A percentile compares a stretch with the other conserved stretches of the same genome.
Evolutionary conservation across 164 flowering plant species (phyloP).

Genomic region (Nelumbo lutea): DNA sequence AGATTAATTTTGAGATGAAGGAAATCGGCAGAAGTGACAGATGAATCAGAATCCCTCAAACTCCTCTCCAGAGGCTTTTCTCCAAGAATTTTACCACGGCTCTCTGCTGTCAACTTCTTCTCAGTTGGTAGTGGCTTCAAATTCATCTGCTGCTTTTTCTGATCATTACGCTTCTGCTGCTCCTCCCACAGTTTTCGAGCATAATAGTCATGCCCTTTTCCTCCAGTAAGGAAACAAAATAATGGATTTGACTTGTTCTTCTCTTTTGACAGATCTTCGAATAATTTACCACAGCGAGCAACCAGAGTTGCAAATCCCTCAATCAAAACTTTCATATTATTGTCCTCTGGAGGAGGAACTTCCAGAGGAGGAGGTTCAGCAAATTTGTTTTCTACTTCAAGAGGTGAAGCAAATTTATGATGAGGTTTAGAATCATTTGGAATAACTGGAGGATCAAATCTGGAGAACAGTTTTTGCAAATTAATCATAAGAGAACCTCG

Average conservation of each 20-base stretch:
- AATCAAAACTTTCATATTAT: slow-evolving; percentile 57
- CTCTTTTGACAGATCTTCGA: slow-evolving; percentile 88
- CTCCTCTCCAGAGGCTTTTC: slow-evolving; percentile 79
- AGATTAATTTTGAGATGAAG: slow-evolving; percentile 55
- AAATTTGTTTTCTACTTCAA: slow-evolving; percentile 29
- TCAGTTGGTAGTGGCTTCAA: slow-evolving; percentile 27
- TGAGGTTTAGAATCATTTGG: slow-evolving; percentile 70
- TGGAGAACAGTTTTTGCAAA: slow-evolving; percentile 24
- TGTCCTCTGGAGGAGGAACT: slow-evolving; percentile 80
- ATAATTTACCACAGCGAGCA: slow-evolving; percentile 83
- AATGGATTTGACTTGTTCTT: slow-evolving; percentile 73
- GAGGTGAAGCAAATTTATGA: slow-evolving; percentile 67
- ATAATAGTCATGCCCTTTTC: slow-evolving; percentile 76
- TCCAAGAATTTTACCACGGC: slow-evolving; percentile 78
- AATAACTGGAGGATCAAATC: slow-evolving; percentile 81
- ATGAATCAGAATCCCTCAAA: slow-evolving; percentile 36
- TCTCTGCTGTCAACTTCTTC: slow-evolving; percentile 81
- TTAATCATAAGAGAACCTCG: background rate
- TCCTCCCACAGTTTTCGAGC: slow-evolving; percentile 88
- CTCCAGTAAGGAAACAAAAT: slow-evolving; percentile 77
- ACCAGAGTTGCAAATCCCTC: slow-evolving; percentile 91
- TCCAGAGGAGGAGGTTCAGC: slow-evolving; percentile 62
- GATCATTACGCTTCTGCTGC: slow-evolving; percentile 50
- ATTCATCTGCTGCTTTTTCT: slow-evolving; percentile 33
- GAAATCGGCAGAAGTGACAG: slow-evolving; percentile 34